Conservation (phyloP, 2,329 filamentous ascomycete species). For the Ascochyta fabae region DNA sequence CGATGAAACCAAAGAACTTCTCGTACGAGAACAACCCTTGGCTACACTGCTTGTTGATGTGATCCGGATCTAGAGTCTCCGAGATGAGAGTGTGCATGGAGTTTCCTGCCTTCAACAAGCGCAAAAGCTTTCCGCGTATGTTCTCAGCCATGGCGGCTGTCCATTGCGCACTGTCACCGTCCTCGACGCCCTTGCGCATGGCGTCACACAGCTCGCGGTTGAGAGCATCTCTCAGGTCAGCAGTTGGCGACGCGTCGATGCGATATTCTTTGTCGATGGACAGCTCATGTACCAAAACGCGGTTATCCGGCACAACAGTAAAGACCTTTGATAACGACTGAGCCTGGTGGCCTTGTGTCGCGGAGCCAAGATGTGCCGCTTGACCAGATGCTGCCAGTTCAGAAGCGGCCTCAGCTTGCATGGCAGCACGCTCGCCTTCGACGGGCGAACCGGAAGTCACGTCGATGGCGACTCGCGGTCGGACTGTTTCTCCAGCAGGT, state of each 20-base stretch:
- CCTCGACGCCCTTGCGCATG: conserved; percentile 68
- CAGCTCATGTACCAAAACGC: conserved; percentile 78
- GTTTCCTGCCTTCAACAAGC: conserved; percentile 72
- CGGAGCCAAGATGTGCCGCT: conserved; percentile 12
- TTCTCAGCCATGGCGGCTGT: conserved; percentile 74
- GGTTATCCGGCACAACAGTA: conserved; percentile 72
- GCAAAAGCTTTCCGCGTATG: conserved; percentile 74
- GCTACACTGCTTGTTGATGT: conserved; percentile 71
- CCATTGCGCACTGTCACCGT: conserved; percentile 69
- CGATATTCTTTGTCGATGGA: conserved; percentile 80
- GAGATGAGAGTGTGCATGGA: conserved; percentile 77
- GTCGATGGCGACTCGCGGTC: conserved; percentile 68
- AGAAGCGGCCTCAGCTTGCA: conserved; percentile 40
- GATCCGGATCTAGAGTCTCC: conserved; percentile 75
- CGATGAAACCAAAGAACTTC: conserved; percentile 79
- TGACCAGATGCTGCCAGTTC: conserved; percentile 36
- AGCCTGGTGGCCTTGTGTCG: conserved; percentile 43
- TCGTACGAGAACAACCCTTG: conserved; percentile 80
- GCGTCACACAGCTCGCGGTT: conserved; percentile 65
- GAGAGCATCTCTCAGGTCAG: conserved; percentile 64
- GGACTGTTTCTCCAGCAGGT: conserved; percentile 69
- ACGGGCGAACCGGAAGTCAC: conserved; percentile 36
- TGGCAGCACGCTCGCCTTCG: conserved; percentile 45
- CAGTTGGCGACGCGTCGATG: conserved; percentile 65
- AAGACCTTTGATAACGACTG: conserved; percentile 61